A percentile compares a stretch with the other conserved stretches of the same genome.
phyloP scores from a whole-genome alignment of 139 green algal genomes.

The Microglena sp. region DNA sequence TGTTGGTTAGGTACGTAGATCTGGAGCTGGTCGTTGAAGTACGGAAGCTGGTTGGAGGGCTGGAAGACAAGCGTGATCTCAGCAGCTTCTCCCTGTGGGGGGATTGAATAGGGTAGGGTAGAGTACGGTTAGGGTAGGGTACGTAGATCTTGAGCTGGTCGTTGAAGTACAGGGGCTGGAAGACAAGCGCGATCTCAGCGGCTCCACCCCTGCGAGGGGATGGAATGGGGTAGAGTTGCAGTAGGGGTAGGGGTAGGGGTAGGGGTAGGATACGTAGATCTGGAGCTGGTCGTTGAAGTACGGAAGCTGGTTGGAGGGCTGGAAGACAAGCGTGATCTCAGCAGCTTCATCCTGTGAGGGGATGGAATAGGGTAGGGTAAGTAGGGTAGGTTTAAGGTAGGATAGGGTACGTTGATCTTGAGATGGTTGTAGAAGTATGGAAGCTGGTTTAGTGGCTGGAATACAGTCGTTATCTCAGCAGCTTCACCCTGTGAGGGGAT shows the following conservation, averaged over 20 bases:
- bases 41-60: constrained; percentile 32
- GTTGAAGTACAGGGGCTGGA: constrained; percentile 41
- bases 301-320: constrained; percentile 27
- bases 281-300: constrained; percentile 39
- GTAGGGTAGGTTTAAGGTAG: no score
- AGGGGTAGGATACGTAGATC: no score
- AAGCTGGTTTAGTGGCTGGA: constrained; percentile 28
- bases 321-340: constrained; percentile 36
- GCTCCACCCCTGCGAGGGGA: constrained; percentile 17
- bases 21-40: constrained; percentile 34
- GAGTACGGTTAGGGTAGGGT: no score
- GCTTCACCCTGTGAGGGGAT: constrained; percentile 19
- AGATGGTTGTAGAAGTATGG: constrained; percentile 44
- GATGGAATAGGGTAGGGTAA: background rate
- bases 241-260: no score
- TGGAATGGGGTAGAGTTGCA: background rate
- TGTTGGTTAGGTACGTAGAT: constrained; percentile 50
- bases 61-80: constrained; percentile 36
- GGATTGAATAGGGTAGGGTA: background rate
- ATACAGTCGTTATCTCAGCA: constrained; percentile 30
- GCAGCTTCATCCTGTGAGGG: constrained; percentile 19
- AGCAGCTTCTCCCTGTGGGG: constrained; percentile 17
- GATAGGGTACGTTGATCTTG: background rate
- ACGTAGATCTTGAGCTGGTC: constrained; percentile 26
- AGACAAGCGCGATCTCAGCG: constrained; percentile 31